Evolutionary conservation across 768 basidiomycete species (phyloP).

Genomic region (Boletellus ananiceps): DNA sequence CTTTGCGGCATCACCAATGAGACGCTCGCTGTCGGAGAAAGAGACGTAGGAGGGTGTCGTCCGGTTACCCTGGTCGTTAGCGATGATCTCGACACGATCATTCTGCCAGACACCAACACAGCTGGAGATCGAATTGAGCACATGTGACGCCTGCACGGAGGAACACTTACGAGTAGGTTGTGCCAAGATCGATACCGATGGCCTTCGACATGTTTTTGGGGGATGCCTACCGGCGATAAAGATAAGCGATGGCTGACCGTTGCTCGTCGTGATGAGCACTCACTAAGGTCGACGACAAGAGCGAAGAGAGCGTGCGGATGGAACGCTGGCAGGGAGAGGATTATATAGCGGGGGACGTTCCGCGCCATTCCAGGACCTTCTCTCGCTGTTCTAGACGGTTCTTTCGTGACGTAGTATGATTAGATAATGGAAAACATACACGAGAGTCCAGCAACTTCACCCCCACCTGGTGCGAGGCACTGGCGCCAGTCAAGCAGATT

Average conservation of each 20-base stretch:
- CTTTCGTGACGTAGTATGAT: constrained; percentile 29
- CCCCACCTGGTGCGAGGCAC: too few species aligned
- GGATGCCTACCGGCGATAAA: constrained; percentile 7
- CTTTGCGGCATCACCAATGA: constrained; percentile 99
- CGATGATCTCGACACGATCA: constrained; percentile 98
- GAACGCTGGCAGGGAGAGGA: neutral
- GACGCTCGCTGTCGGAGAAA: constrained; percentile 91
- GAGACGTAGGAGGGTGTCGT: constrained; percentile 96
- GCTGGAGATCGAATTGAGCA: constrained; percentile 35
- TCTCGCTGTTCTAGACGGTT: constrained; percentile 31
- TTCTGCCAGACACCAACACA: constrained; percentile 99
- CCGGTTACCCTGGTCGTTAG: constrained; percentile 92
- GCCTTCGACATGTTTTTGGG: constrained; percentile 60
- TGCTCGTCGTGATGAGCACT: constrained; percentile 9
- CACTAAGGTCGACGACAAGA: constrained; percentile 14
- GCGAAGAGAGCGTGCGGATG: neutral
- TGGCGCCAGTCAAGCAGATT: constrained; percentile 20
- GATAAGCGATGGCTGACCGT: constrained; percentile 3
- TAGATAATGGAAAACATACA: constrained; percentile 29
- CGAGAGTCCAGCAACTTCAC: neutral
- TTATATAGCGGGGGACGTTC: constrained; percentile 32
- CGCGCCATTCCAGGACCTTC: constrained; percentile 32
- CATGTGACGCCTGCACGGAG: neutral
- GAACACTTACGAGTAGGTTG: constrained; percentile 80
- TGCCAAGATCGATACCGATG: constrained; percentile 87